Base-by-base conservation (phyloP, 2,329 filamentous ascomycete genomes). In the Neospermospora avenae region DNA sequence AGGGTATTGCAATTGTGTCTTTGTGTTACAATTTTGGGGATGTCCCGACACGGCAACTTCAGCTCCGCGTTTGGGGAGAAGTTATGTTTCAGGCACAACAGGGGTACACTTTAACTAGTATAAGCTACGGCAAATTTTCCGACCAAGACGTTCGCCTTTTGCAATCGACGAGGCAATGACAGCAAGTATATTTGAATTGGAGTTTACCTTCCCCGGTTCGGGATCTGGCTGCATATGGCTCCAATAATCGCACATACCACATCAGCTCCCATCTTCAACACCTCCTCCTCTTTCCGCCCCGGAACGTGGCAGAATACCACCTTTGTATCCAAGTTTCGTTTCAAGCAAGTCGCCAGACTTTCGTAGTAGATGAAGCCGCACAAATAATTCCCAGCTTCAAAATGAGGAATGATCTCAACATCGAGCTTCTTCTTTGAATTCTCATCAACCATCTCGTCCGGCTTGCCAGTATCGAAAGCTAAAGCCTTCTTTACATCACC, bases 331-430 rank as follows among this genome's bases (percentile, higher is more conserved):
- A 49, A 13, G 3, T 49, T 49, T 28, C 25, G 16, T n/a, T 34
- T 49, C 25, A 49, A 25, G 22, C 46, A 49, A 18, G 46, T 49
- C n/a, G 46, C 46, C 46, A 49, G n/a, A 13, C 46, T 49, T 10
- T 49, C 46, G 16, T 49, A 49, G 46, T 49, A 49, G 7, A 49
- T 49, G n/a, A 49, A 49, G 7, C 46, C 46, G 25, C 46, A 49
- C 16, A 25, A 34, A 28, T 49, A 49, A 4, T 49, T 49, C 6
- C 46, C 46, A 20, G 46, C 46, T 18, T 49, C 46, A 13, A 49
- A 20, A 34, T 49, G 46, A 34, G 46, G 46, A 11, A 49, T 49
- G 6, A 49, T 34, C 10, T 49, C 25, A 4, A 49, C 6, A 20
- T 34, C 34, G 24, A 20, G 14, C 46, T 34, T 34, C 46, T 48